Evolutionary conservation across 1,284 basidiomycete genomes (phyloP), one percentile per base, ranked within the genome.

Genomic region (Boletellus dicymbophilus): DNA sequence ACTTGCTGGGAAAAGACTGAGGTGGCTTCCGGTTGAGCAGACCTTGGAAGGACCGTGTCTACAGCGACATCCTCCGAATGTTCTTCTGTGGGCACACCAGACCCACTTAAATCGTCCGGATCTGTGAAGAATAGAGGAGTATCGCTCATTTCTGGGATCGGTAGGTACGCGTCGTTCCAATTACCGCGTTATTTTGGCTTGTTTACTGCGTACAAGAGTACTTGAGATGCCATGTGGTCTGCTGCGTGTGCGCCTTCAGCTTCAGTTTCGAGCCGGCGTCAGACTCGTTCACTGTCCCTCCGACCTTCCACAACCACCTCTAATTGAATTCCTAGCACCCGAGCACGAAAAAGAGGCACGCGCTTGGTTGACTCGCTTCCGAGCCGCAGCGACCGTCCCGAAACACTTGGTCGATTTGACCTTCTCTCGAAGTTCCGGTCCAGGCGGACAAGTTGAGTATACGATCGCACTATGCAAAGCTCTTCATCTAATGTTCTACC

Each of bases 391-490:
- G 1, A 49, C 54, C 1, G 75, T 86, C 20, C 79, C 82, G 0
- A 78, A 70, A 56, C 65, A 63, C 20, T 46, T 72, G 15, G 84
- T 88, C 1, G 78, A 85, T 30, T 55, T 88, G 25, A 73, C 79
- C 0, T 90, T 85, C 62, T 80, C 87, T 3, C 73, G 87, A 44
- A 90, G 88, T 56, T 89, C 88, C 7, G 88, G 88, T 22, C 88
- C 88, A 10, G 88, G 88, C 27, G 88, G 88, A 13, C 88, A 90
- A 78, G 88, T 88, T 55, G 43, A 53, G 57, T 57, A 16, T 43
- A 40, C 22, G 12, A 30, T 43, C 28, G 18, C 2, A 22, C 7
- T 21, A 30, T n/a, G 16, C 37, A 21, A 15, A 15, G 18, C 10
- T 12, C 5, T 16, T 2, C 20, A 30, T 25, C 40, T 50, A 26